These are phyloP conservation scores for Debaryomyces subglobosus DNA, from an alignment of 1,139 yeast genomes.

Conservation along the genomic window DNA sequence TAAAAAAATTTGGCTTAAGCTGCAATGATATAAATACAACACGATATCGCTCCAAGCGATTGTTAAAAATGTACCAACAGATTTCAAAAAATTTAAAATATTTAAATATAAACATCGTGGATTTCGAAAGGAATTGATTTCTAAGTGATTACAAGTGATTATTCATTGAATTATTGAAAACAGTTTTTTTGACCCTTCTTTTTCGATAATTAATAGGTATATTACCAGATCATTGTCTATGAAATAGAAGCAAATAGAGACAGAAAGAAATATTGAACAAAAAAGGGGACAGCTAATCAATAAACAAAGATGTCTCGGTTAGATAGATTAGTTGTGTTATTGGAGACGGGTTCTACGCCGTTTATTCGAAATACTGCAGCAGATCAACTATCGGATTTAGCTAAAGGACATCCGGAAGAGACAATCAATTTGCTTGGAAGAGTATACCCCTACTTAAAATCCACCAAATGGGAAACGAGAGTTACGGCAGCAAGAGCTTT, in stretches of 20 bases:
- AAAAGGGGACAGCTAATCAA: conserved; percentile 3
- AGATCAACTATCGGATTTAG: conserved; percentile 92
- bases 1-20: conserved; percentile 7
- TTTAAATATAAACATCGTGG: background rate
- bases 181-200: conserved; percentile 4
- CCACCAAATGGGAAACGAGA: conserved; percentile 94
- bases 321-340: conserved; percentile 73
- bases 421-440: conserved; percentile 79
- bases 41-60: conserved; percentile 8
- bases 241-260: background rate
- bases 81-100: conserved; percentile 2
- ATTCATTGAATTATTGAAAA: background rate
- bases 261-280: background rate
- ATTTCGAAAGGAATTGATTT: conserved; percentile 1
- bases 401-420: conserved; percentile 94
- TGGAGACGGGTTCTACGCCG: conserved; percentile 95
- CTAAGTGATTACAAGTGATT: background rate
- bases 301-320: conserved; percentile 46
- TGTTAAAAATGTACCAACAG: conserved; percentile 1
- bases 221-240: conserved; percentile 5
- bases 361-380: conserved; percentile 96
- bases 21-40: conserved; percentile 10
- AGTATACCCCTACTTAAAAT: conserved; percentile 84
- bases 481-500: conserved; percentile 93
- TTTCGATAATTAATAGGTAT: conserved; percentile 2